Base-by-base conservation (phyloP, 2,329 filamentous ascomycete species). In the Penicillium sp. region DNA sequence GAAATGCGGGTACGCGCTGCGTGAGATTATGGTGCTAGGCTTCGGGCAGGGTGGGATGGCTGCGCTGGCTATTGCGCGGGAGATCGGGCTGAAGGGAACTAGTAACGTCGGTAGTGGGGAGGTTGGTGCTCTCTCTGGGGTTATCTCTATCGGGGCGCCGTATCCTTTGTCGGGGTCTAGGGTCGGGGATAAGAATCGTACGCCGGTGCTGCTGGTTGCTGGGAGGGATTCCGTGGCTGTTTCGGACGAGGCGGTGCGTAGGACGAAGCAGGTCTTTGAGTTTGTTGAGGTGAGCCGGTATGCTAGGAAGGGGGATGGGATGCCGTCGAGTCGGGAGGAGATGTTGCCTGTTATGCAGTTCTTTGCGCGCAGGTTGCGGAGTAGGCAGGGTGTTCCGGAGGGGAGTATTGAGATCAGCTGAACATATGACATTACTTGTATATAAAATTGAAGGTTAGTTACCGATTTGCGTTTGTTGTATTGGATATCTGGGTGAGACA, bases 321-420 rank as follows among this genome's bases (percentile, higher is more conserved):
- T 97, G 92, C 91, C 91, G n/a, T 78, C 80, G 44, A 87, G 81
- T 68, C 80, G 88, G 50, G 91, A 95, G 12, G 92, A 97, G 79
- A 92, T 95, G 82, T 68, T 92, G 65, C 91, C 92, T 0, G 82
- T 97, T 57, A 97, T 97, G 91, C 84, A 88, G 67, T 97, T 86
- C 70, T 82, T 79, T 62, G 75, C 74, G 23, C 65, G 74, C 35
- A 65, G 73, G 46, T 61, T 79, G 56, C 68, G 70, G 54, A 79
- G 76, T 66, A 68, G 71, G 54, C 68, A 72, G 50, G 77, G 77
- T 32, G 75, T 79, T 39, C 77, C 75, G 0, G 75, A 76, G 59
- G 77, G 74, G 3, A 75, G 73, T 63, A 64, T 79, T 35, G 76
- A 79, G 60, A 63, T 79, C 61, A 65, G 65, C 25, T 72, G 56